These are phyloP conservation scores for Globisporangium nagaii DNA, from an alignment of 352 stramenopile species.

Conservation along the genomic window DNA sequence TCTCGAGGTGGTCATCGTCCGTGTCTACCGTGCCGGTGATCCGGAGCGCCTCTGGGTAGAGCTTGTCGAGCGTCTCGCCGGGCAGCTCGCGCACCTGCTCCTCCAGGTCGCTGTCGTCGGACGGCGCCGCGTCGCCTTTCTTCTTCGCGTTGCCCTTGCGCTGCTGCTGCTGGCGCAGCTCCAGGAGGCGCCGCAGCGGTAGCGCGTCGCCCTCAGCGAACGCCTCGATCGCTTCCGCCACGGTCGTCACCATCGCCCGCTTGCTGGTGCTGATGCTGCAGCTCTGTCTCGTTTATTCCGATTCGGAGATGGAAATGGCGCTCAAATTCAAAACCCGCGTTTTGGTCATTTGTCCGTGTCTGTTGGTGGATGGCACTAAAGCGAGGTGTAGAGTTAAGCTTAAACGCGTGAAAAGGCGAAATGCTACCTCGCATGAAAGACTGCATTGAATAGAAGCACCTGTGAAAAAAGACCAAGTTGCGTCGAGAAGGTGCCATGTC, in stretches of 20 bases:
- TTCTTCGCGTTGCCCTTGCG: conserved; percentile 21
- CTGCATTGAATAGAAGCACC: no score
- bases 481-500: background rate
- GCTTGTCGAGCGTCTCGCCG: conserved; percentile 31
- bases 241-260: conserved; percentile 10
- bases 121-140: conserved; percentile 10
- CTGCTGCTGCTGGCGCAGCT: conserved; percentile 24
- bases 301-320: background rate
- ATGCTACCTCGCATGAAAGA: background rate
- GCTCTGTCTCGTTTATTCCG: conserved; percentile 11
- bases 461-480: background rate
- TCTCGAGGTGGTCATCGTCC: conserved; percentile 23
- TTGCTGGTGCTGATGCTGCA: background rate
- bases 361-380: background rate
- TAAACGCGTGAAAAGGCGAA: background rate
- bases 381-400: background rate
- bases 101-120: conserved; percentile 21
- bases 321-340: conserved; percentile 8
- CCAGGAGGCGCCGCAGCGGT: conserved; percentile 27
- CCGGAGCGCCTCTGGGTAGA: conserved; percentile 41
- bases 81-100: conserved; percentile 56
- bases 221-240: conserved; percentile 36
- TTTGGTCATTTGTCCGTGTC: no score
- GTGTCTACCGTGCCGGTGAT: conserved; percentile 9
- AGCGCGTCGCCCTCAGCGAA: conserved; percentile 29